Conservation (phyloP, 2,329 filamentous ascomycete species). For the Xylaria sp. region DNA sequence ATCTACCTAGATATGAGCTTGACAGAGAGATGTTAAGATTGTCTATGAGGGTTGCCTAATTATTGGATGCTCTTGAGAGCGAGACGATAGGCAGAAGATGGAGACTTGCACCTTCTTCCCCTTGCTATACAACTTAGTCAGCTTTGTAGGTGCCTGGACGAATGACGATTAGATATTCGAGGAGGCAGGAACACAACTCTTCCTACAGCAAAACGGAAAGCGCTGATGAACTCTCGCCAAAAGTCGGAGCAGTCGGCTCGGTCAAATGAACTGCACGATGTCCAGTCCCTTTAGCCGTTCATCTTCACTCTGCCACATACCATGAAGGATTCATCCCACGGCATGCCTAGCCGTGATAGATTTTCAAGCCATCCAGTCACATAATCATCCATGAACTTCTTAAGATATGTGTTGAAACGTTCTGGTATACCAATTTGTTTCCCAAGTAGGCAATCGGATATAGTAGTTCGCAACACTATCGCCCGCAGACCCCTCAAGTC, state of each 20-base stretch:
- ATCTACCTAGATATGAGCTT: background rate
- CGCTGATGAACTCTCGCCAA: background rate
- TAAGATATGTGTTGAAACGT: background rate
- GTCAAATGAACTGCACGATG: background rate
- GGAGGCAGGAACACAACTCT: constrained; percentile 1
- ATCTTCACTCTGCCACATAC: background rate
- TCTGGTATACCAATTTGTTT: background rate
- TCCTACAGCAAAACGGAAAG: background rate
- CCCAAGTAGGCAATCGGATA: background rate
- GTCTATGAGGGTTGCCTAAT: background rate
- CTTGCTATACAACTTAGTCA: background rate
- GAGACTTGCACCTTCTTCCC: background rate
- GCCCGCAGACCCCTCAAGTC: constrained; percentile 2
- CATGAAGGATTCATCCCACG: background rate
- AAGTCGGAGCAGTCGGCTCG: background rate
- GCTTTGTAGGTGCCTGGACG: background rate
- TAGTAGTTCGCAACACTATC: background rate
- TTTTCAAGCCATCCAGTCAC: background rate
- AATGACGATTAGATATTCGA: background rate
- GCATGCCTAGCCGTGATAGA: background rate
- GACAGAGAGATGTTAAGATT: background rate
- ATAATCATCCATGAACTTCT: background rate
- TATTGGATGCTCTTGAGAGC: background rate
- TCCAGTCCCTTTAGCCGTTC: background rate
- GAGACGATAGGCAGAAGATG: background rate